These are phyloP conservation scores for Raphanus sativus DNA, from an alignment of 345 rosid genomes.

Conservation along the genomic window DNA sequence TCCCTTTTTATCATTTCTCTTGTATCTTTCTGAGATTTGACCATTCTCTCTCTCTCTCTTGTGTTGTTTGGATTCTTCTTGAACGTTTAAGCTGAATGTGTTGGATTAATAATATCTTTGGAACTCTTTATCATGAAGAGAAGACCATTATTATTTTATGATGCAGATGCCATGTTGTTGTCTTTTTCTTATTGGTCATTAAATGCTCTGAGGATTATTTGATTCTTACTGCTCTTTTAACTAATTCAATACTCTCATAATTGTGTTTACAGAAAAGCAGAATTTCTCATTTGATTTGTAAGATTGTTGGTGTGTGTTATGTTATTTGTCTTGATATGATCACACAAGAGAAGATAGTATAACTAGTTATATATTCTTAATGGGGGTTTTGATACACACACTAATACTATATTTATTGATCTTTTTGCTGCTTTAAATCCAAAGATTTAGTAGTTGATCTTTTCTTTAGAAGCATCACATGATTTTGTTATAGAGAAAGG, in stretches of 20 bases:
- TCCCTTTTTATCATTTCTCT: neutral
- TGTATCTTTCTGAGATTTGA: neutral
- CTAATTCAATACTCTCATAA: neutral
- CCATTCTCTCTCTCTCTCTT: neutral
- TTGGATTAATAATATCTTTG: neutral
- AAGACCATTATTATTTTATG: neutral
- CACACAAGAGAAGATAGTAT: neutral
- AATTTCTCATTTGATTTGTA: neutral
- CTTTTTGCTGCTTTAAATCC: neutral
- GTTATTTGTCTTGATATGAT: constrained; percentile 10
- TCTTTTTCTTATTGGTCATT: neutral
- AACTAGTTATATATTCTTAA: neutral
- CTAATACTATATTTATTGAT: neutral
- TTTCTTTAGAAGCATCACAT: neutral
- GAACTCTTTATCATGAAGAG: neutral
- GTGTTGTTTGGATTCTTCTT: neutral
- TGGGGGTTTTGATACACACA: neutral
- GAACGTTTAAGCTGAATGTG: neutral
- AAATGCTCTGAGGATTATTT: neutral
- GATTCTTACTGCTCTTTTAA: neutral
- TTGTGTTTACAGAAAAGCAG: neutral
- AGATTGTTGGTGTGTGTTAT: neutral
- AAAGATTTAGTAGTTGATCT: neutral
- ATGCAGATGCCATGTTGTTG: neutral
- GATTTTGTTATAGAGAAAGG: neutral